Conservation (phyloP, 2,329 filamentous ascomycete genomes). For the Thermoascus crustaceus region DNA sequence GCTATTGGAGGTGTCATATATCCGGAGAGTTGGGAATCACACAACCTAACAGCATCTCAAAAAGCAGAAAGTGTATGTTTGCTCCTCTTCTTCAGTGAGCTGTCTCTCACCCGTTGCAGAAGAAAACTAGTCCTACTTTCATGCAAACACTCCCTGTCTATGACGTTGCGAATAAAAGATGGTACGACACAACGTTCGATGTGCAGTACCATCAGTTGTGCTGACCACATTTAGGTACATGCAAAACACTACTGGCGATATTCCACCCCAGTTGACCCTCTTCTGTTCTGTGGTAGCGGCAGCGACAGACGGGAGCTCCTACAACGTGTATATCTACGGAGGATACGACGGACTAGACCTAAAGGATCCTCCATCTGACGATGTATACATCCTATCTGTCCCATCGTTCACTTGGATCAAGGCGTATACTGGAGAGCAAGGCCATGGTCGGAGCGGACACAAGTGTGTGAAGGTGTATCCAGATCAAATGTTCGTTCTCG, state of each 20-base stretch:
- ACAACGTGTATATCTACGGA: slow-evolving; percentile 29
- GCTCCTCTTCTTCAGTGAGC: not conserved
- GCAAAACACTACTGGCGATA: slow-evolving; percentile 34
- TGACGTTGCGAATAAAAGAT: slow-evolving; percentile 23
- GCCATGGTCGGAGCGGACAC: slow-evolving; percentile 21
- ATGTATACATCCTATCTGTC: slow-evolving; percentile 27
- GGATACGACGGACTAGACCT: slow-evolving; percentile 20
- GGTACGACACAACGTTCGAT: slow-evolving; percentile 13
- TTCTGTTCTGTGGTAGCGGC: slow-evolving; percentile 36
- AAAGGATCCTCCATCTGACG: slow-evolving; percentile 18
- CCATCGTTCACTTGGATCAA: slow-evolving; percentile 29
- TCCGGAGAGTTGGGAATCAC: slow-evolving; percentile 16
- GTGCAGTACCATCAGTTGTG: not conserved
- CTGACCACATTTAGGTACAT: slow-evolving; percentile 25
- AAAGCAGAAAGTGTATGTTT: slow-evolving; percentile 12
- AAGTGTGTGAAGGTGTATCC: slow-evolving; percentile 39
- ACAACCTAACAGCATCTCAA: slow-evolving; percentile 5
- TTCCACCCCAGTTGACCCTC: slow-evolving; percentile 26
- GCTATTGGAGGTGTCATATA: slow-evolving; percentile 31
- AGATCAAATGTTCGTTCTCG: slow-evolving; percentile 36
- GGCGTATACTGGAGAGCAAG: slow-evolving; percentile 11
- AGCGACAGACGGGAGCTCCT: slow-evolving; percentile 30
- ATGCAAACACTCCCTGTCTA: slow-evolving; percentile 33
- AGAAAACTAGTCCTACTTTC: slow-evolving; percentile 21
- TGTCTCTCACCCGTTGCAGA: slow-evolving; percentile 7